phyloP scores from a whole-genome alignment of 2,329 filamentous ascomycete species.

The Amesomyces nigricolor region DNA sequence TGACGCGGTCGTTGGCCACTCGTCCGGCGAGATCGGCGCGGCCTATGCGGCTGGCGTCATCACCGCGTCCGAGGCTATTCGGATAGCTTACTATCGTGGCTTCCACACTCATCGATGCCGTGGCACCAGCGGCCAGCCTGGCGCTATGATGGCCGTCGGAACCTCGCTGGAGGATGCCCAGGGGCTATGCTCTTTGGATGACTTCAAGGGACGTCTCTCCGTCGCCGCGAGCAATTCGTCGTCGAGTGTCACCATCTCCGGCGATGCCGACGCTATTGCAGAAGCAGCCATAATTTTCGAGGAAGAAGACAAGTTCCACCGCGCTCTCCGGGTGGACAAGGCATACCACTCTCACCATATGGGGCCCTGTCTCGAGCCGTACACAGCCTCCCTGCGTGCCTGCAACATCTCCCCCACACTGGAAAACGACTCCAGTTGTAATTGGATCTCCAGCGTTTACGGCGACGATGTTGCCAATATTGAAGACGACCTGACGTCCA shows the following conservation, averaged over 20 bases:
- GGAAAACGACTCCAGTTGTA: neutral
- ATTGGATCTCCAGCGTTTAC: slow-evolving; percentile 3
- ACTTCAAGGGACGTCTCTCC: slow-evolving; percentile 28
- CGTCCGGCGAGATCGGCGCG: slow-evolving; percentile 46
- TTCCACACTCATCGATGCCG: slow-evolving; percentile 24
- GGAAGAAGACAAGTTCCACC: slow-evolving; percentile 19
- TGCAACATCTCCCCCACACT: neutral
- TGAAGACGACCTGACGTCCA: slow-evolving; percentile 1
- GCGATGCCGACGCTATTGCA: slow-evolving; percentile 25
- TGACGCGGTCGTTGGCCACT: slow-evolving; percentile 40
- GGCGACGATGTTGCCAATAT: neutral
- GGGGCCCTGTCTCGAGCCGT: slow-evolving; percentile 20
- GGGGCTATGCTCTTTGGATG: slow-evolving; percentile 19
- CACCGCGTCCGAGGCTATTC: slow-evolving; percentile 37
- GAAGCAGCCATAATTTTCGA: slow-evolving; percentile 14
- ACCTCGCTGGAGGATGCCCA: slow-evolving; percentile 34
- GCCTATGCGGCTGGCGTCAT: slow-evolving; percentile 45
- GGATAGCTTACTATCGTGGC: slow-evolving; percentile 42
- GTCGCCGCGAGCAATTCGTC: slow-evolving; percentile 35
- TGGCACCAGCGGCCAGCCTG: slow-evolving; percentile 22
- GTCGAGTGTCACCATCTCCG: slow-evolving; percentile 35
- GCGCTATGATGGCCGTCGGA: slow-evolving; percentile 46
- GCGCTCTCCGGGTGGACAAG: slow-evolving; percentile 24
- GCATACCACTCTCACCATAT: slow-evolving; percentile 33
- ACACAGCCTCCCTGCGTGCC: slow-evolving; percentile 12